Percentiles rank a stretch among this genome's conserved stretches.
These are phyloP conservation scores for Termitomyces sp. DNA, from an alignment of 768 basidiomycete genomes.

Conservation along the genomic window DNA sequence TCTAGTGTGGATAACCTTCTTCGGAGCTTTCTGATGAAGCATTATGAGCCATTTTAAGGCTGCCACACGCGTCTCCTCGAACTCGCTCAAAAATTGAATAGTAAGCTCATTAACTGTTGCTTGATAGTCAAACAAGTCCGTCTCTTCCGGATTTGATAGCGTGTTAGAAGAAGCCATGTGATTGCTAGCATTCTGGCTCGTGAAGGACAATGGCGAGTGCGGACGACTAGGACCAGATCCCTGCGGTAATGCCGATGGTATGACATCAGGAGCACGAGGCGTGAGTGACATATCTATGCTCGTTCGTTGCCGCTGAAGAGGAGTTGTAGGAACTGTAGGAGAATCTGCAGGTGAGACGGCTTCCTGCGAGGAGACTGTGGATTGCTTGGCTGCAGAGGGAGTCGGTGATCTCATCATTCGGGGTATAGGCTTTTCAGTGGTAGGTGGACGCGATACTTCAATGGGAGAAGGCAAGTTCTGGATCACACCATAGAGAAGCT, in stretches of 20 bases:
- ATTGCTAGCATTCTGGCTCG: constrained; percentile 31
- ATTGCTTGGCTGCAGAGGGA: constrained; percentile 43
- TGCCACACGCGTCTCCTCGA: constrained; percentile 92
- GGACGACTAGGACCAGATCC: constrained; percentile 43
- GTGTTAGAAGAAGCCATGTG: constrained; percentile 20
- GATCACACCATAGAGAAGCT: constrained; percentile 77
- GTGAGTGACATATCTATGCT: constrained; percentile 32
- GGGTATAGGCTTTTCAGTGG: constrained; percentile 25
- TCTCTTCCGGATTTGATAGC: constrained; percentile 33
- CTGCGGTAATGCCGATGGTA: constrained; percentile 15
- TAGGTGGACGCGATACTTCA: constrained; percentile 31
- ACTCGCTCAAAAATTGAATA: constrained; percentile 91
- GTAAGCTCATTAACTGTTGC: constrained; percentile 90
- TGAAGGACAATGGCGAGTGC: constrained; percentile 55
- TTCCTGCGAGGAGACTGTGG: constrained; percentile 43
- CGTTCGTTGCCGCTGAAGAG: constrained; percentile 20
- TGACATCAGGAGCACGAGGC: constrained; percentile 29
- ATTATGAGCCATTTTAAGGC: constrained; percentile 97
- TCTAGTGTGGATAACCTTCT: constrained; percentile 55
- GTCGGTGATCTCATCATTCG: constrained; percentile 54
- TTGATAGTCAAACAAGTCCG: constrained; percentile 86
- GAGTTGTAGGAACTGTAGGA: constrained; percentile 14
- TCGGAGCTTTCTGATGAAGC: constrained; percentile 96
- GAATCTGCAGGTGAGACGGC: constrained; percentile 32
- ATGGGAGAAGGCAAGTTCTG: constrained; percentile 75